Evolutionary conservation across 2,329 filamentous ascomycete genomes (phyloP).

Genomic region (Harringtonia lauricola): DNA sequence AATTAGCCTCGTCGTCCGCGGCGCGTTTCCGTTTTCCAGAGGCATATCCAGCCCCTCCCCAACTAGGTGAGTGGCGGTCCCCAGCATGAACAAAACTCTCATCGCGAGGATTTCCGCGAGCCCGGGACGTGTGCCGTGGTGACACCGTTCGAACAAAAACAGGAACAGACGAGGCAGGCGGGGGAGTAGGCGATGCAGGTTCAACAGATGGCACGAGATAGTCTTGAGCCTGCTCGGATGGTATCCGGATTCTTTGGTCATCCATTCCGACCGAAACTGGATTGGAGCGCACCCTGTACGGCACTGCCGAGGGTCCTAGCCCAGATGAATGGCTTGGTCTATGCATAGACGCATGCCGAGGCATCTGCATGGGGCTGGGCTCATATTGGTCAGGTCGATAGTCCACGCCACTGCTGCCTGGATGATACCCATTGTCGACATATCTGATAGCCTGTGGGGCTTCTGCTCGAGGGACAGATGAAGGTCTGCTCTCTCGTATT

Average conservation of each 20-base stretch:
- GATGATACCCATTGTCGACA: neutral
- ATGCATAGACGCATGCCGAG: too few species aligned
- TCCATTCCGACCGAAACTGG: too few species aligned
- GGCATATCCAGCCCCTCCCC: neutral
- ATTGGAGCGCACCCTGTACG: too few species aligned
- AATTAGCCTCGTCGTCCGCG: neutral
- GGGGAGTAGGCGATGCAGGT: conserved; percentile 24
- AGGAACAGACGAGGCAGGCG: conserved; percentile 4
- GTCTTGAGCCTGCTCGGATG: conserved; percentile 23
- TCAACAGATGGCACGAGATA: conserved; percentile 36
- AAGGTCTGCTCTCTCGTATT: neutral
- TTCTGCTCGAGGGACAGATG: neutral
- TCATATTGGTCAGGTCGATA: too few species aligned
- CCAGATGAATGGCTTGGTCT: too few species aligned
- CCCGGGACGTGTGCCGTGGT: neutral
- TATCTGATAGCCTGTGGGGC: neutral
- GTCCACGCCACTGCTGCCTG: too few species aligned
- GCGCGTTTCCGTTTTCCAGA: conserved; percentile 2
- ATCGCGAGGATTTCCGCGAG: too few species aligned
- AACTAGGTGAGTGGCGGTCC: neutral
- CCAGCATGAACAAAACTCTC: too few species aligned
- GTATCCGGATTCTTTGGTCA: neutral
- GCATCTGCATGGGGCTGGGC: too few species aligned
- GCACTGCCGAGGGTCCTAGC: too few species aligned
- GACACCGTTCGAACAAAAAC: conserved; percentile 12